A percentile compares a stretch with the other conserved stretches of the same genome.
Evolutionary conservation across 2,329 filamentous ascomycete genomes (phyloP).

Genomic region (Fusarium tupiense): DNA sequence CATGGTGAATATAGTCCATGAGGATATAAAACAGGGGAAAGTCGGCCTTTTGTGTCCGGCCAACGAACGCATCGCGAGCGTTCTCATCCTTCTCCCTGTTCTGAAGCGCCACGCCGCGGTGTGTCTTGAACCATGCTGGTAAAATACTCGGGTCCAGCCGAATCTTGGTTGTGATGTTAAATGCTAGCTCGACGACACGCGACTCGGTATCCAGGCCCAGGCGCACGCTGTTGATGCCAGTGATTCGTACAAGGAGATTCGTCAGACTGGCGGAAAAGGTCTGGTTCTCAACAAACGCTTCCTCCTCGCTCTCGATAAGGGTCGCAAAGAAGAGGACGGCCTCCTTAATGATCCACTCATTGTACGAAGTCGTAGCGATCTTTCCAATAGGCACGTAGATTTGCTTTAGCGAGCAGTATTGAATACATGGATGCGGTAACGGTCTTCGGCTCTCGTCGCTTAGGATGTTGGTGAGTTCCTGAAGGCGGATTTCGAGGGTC

Average conservation of each 20-base stretch:
- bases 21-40: slow-evolving; percentile 96
- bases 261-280: slow-evolving; percentile 89
- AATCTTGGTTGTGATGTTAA: slow-evolving; percentile 97
- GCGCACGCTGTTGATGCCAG: slow-evolving; percentile 76
- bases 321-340: slow-evolving; percentile 89
- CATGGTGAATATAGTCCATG: slow-evolving; percentile 96
- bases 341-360: slow-evolving; percentile 86
- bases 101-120: slow-evolving; percentile 40
- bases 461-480: slow-evolving; percentile 76
- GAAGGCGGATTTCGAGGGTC: slow-evolving; percentile 68
- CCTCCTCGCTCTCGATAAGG: slow-evolving; percentile 95
- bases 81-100: slow-evolving; percentile 57
- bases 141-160: slow-evolving; percentile 87
- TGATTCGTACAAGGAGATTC: slow-evolving; percentile 82
- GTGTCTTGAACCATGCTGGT: slow-evolving; percentile 87
- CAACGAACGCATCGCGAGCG: slow-evolving; percentile 82
- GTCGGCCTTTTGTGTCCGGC: slow-evolving; percentile 86
- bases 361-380: slow-evolving; percentile 84
- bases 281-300: slow-evolving; percentile 88
- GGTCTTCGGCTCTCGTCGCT: slow-evolving; percentile 90
- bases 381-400: slow-evolving; percentile 91
- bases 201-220: slow-evolving; percentile 84
- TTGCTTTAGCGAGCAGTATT: slow-evolving; percentile 85
- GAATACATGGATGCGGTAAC: slow-evolving; percentile 89
- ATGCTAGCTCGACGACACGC: slow-evolving; percentile 89